These are phyloP conservation scores for Pharus latifolius DNA, from an alignment of 176 grass and related monocot species.

Conservation along the genomic window DNA sequence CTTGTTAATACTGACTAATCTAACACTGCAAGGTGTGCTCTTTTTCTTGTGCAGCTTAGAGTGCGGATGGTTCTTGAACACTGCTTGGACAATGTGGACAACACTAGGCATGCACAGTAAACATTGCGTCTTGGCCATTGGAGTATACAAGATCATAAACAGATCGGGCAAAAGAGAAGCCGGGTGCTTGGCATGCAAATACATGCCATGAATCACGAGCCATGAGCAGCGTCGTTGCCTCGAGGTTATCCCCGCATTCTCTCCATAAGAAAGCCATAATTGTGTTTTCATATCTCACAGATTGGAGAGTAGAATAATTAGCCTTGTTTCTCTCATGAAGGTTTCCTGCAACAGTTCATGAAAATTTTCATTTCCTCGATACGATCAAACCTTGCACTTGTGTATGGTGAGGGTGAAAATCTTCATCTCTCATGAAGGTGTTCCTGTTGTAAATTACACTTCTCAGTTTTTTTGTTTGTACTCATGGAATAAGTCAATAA, in stretches of 20 bases:
- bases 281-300: too few relatives aligned
- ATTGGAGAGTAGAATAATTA: too few relatives aligned
- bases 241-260: background rate
- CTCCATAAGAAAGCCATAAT: background rate
- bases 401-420: too few relatives aligned
- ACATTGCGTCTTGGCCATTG: background rate
- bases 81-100: slow-evolving; percentile 37
- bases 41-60: slow-evolving; percentile 54
- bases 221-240: background rate
- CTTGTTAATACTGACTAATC: background rate
- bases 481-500: too few relatives aligned
- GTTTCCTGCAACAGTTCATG: too few relatives aligned
- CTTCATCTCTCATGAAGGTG: too few relatives aligned
- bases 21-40: background rate
- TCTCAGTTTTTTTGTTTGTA: too few relatives aligned
- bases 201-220: background rate
- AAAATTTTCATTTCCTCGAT: too few relatives aligned
- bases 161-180: background rate
- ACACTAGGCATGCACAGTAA: slow-evolving; percentile 22
- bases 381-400: too few relatives aligned
- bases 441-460: too few relatives aligned
- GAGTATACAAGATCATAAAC: background rate
- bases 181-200: background rate
- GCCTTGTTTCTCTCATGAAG: too few relatives aligned
- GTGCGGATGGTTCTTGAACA: slow-evolving; percentile 82